Evolutionary conservation across 1,284 basidiomycete genomes (phyloP).

Genomic region (Rhodotorula glutinis): DNA sequence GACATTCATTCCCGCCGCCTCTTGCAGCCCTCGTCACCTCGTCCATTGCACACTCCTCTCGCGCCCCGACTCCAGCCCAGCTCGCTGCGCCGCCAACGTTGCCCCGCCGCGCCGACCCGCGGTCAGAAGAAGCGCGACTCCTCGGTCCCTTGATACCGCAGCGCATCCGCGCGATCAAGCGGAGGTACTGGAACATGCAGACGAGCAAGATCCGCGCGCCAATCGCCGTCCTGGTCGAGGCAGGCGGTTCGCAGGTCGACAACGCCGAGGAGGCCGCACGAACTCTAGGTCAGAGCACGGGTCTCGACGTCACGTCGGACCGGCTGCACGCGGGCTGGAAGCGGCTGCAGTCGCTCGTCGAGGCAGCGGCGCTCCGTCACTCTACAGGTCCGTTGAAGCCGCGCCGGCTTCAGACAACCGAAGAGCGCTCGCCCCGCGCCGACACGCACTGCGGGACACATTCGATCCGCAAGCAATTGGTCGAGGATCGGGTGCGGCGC

Average conservation of each 20-base stretch:
- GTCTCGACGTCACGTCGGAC: neutral
- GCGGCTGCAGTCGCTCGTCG: constrained; percentile 13
- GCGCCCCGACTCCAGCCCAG: constrained; percentile 52
- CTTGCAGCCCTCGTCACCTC: constrained; percentile 60
- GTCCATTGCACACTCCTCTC: constrained; percentile 52
- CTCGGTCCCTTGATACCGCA: constrained; percentile 66
- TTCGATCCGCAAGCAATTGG: neutral
- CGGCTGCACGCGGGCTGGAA: neutral
- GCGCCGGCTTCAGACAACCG: constrained; percentile 11
- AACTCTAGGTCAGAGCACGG: neutral
- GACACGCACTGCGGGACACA: neutral
- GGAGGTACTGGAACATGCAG: constrained; percentile 62
- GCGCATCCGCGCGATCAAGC: constrained; percentile 66
- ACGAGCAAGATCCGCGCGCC: constrained; percentile 53
- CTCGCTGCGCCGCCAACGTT: constrained; percentile 58
- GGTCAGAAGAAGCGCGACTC: constrained; percentile 59
- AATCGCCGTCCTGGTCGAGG: constrained; percentile 11
- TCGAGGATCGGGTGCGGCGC: neutral
- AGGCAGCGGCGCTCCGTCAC: neutral
- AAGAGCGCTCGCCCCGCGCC: neutral
- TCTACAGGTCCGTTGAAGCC: constrained; percentile 16
- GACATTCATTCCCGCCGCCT: constrained; percentile 49
- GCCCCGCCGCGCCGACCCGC: constrained; percentile 58
- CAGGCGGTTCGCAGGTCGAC: neutral
- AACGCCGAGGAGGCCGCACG: neutral